Evolutionary conservation across 1,139 yeast genomes (phyloP).

Genomic region (Yamadazyma jaroonii): DNA sequence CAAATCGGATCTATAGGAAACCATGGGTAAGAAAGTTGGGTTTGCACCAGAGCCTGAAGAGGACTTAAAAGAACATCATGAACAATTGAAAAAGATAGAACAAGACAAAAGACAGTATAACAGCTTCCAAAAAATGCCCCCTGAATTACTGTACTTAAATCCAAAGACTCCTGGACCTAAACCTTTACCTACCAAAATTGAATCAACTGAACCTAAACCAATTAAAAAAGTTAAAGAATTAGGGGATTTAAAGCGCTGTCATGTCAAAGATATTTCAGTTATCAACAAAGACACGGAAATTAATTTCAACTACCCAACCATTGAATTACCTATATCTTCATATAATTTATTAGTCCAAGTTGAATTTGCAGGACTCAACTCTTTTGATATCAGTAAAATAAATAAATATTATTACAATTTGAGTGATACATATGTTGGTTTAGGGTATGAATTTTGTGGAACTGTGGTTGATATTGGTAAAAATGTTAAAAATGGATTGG

Average conservation of each 20-base stretch:
- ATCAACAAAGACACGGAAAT: constrained; percentile 42
- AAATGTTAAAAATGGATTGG: constrained; percentile 20
- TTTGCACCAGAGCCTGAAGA: constrained; percentile 42
- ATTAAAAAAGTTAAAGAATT: constrained; percentile 3
- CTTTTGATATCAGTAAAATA: constrained; percentile 38
- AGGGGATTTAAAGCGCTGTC: constrained; percentile 32
- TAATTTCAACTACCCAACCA: constrained; percentile 41
- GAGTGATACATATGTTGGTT: constrained; percentile 37
- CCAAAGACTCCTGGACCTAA: constrained; percentile 20
- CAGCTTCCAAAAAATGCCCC: constrained; percentile 44
- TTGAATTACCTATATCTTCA: constrained; percentile 33
- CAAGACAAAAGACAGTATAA: constrained; percentile 25
- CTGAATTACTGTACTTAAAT: constrained; percentile 37
- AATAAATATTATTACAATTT: constrained; percentile 35
- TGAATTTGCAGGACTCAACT: constrained; percentile 36
- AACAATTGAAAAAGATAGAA: constrained; percentile 23
- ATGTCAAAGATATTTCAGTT: constrained; percentile 41
- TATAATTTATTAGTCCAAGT: constrained; percentile 36
- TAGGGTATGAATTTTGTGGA: constrained; percentile 45
- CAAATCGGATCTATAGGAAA: no score
- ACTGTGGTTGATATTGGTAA: constrained; percentile 31
- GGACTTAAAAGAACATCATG: constrained; percentile 36
- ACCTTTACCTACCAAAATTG: constrained; percentile 10
- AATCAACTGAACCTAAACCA: constrained; percentile 9
- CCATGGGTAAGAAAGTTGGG: constrained; percentile 26